Conservation (phyloP, 768 basidiomycete genomes). For the Royoungia palumana region DNA sequence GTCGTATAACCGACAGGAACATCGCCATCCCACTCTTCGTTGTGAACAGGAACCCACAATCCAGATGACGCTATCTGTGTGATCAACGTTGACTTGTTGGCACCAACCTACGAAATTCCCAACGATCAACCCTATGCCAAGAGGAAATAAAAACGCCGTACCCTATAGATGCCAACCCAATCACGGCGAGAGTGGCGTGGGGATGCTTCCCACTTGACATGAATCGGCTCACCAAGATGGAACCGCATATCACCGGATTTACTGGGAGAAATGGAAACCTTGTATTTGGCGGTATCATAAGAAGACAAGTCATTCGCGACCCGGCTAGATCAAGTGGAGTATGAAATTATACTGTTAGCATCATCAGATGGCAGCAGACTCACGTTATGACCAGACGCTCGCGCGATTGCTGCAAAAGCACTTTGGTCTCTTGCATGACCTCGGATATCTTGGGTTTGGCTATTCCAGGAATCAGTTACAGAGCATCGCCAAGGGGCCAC, state of each 20-base stretch:
- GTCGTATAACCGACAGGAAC: constrained; percentile 51
- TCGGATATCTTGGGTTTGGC: constrained; percentile 87
- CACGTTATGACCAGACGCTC: constrained; percentile 92
- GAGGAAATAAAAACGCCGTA: constrained; percentile 28
- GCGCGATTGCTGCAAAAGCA: constrained; percentile 84
- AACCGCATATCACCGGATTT: constrained; percentile 55
- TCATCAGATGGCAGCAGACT: constrained; percentile 27
- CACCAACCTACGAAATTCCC: constrained; percentile 62
- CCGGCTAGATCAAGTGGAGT: constrained; percentile 44
- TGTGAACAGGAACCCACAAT: constrained; percentile 89
- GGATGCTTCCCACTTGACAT: constrained; percentile 84
- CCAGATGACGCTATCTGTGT: constrained; percentile 85
- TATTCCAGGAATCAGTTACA: constrained; percentile 29
- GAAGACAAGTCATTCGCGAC: constrained; percentile 78
- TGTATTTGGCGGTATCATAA: constrained; percentile 80
- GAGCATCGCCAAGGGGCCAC: background rate
- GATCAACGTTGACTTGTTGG: constrained; percentile 77
- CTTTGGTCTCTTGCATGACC: constrained; percentile 90
- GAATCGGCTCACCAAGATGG: constrained; percentile 90
- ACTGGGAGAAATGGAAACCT: constrained; percentile 55
- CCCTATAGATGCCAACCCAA: constrained; percentile 94
- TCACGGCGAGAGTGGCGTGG: constrained; percentile 83
- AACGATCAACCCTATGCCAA: background rate
- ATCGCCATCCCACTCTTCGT: constrained; percentile 93
- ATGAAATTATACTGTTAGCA: background rate